Percentiles rank a stretch among this genome's conserved stretches.
Conservation (phyloP, 1,139 yeast species). For the Protomyces inundatus region DNA sequence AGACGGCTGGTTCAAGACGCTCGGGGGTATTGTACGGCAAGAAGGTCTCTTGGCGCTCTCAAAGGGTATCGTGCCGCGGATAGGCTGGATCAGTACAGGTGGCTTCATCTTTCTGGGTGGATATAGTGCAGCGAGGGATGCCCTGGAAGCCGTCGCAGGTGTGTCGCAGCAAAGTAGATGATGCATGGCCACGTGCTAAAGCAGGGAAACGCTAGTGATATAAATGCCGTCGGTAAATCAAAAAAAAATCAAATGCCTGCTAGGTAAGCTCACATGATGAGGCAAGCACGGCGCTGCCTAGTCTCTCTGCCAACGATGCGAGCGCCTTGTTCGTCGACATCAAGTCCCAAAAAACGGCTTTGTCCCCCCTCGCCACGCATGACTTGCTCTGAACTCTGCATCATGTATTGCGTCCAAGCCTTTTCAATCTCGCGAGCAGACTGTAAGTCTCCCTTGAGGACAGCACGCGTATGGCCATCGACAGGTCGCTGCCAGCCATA, state of each 20-base stretch:
- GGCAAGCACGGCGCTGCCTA: conserved; percentile 2
- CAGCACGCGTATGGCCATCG: conserved; percentile 25
- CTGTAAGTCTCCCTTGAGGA: conserved; percentile 21
- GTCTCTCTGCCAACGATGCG: conserved; percentile 15
- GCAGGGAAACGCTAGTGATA: not conserved
- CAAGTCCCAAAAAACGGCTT: conserved; percentile 5
- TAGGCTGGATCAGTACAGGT: conserved; percentile 96
- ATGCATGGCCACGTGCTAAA: not conserved
- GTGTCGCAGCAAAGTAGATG: not conserved
- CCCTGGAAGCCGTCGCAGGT: not conserved
- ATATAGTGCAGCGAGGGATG: conserved; percentile 62
- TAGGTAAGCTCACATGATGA: not conserved
- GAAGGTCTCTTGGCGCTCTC: conserved; percentile 68
- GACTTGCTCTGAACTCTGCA: conserved; percentile 6
- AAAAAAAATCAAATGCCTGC: not conserved
- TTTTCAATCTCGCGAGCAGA: conserved; percentile 27
- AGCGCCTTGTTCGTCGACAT: conserved; percentile 9
- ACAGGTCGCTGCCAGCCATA: conserved; percentile 28
- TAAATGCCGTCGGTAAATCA: not conserved
- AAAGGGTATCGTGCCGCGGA: conserved; percentile 87
- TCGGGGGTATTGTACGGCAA: conserved; percentile 49
- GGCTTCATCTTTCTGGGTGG: conserved; percentile 96
- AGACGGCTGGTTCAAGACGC: conserved; percentile 46
- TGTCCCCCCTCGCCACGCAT: conserved; percentile 11
- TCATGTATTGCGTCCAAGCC: conserved; percentile 29